Evolutionary conservation across 257 asterid genomes (phyloP), one percentile per base, ranked within the genome.

Genomic region (Agastache rugosa): DNA sequence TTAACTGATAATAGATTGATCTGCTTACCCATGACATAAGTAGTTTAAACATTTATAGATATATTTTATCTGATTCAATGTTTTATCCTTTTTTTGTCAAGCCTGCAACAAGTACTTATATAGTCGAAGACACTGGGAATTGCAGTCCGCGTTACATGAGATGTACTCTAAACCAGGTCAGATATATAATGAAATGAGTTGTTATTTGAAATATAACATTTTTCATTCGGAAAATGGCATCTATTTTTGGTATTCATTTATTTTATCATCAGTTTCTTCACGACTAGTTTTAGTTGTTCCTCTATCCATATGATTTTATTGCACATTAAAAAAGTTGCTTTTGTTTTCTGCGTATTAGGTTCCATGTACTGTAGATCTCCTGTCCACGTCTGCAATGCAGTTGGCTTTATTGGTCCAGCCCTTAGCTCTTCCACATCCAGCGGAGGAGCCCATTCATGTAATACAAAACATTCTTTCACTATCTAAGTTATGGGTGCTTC

Each of bases 81-180:
- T 54, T 74, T 69, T 53, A 42, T 50, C 68, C 64, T 69, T 37
- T 59, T 56, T 71, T 81, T 73, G 55, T 74, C 83, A 77, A 93
- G 98, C 97, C 98, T 63, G 95, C 98, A 71, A 91, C 96, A 68
- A 88, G 92, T 76, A 90, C 88, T 72, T 91, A 89, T 81, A 87
- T 91, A 62, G 92, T 93, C 74, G 85, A 80, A 75, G 99, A 94
- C 82, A 84, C 91, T 50, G 97, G 99, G 73, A 94, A 92, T 81
- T 92, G 99, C 89, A 94, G 99, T 80, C 97, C 99, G 56, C 97
- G 99, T 67, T 90, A 86, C 90, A 87, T 94, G 84, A 87, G 99
- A 78, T 94, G 96, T 80, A 90, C 99, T 68, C 80, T 89, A 63
- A 90, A 92, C 80, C 98, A 92, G 99, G 98, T 89, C 47, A 41